Percentiles rank a stretch among this genome's conserved stretches.
Evolutionary conservation across 2,329 filamentous ascomycete species (phyloP).

Genomic region (Xylariaceae sp.): DNA sequence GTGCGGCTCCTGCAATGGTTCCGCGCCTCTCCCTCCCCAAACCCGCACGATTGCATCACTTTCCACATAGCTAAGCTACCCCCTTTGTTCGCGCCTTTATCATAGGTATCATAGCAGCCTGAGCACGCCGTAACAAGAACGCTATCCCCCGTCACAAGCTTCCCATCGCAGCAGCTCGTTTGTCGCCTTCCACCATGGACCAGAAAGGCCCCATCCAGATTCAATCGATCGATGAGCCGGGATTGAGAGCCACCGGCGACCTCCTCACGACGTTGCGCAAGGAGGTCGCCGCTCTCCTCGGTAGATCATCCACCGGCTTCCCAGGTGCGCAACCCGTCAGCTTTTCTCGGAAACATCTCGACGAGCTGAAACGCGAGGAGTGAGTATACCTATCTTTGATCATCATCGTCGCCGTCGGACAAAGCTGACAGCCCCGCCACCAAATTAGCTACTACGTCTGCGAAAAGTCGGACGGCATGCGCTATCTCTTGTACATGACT

Average conservation of each 20-base stretch:
- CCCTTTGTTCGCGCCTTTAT: not conserved
- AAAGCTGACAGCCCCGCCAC: constrained; percentile 2
- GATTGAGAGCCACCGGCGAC: constrained; percentile 60
- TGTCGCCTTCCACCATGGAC: constrained; percentile 15
- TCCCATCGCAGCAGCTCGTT: not conserved
- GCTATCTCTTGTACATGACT: constrained; percentile 90
- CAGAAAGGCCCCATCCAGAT: constrained; percentile 33
- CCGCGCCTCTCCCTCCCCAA: not conserved
- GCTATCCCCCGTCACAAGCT: not conserved
- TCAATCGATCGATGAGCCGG: constrained; percentile 55
- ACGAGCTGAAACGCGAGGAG: constrained; percentile 78
- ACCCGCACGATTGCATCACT: not conserved
- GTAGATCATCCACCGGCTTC: constrained; percentile 64
- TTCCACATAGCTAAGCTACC: not conserved
- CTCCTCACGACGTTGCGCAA: constrained; percentile 60
- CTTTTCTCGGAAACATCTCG: constrained; percentile 75
- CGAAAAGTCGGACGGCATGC: constrained; percentile 95
- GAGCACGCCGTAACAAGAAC: not conserved
- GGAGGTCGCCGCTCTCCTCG: constrained; percentile 73
- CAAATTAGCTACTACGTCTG: constrained; percentile 79
- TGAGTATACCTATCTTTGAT: constrained; percentile 36
- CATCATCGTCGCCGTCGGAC: not conserved
- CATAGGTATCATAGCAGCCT: not conserved
- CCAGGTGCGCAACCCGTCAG: constrained; percentile 93
- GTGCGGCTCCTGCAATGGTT: constrained; percentile 9